Evolutionary conservation across 495 filamentous ascomycete genomes (phyloP), one percentile per base, ranked within the genome.

Genomic region (Arthonia radiata): DNA sequence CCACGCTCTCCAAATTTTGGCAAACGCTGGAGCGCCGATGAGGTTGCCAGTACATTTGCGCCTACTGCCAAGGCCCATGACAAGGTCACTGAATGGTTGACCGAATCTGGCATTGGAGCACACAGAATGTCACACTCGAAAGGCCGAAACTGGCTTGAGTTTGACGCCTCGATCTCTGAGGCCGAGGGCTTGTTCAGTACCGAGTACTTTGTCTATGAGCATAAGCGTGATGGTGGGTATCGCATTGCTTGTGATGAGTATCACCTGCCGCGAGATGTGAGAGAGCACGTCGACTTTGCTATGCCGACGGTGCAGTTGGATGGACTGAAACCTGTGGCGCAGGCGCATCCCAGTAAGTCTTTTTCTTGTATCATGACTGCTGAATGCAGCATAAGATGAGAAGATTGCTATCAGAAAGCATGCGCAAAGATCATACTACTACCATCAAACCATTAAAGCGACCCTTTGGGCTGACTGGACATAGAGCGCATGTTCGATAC

Each of bases 141-240:
- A 17, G 59, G 56, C 15, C 37, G 46, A 11, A 48, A 41, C 28
- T 59, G 52, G 39, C 36, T 65, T 15, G 38, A 54, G 4, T 64
- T 69, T 31, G 50, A 66, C 33, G 58, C 57, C 9, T 56, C 47
- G 1, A 37, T 49, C 10, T 39, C 48, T 16, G 63, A 71, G 33
- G 53, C 53, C 0, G 66, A 73, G 34, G 40, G 37, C 5, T 49
- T 73, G 1, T 55, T 73, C 26, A 46, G 56, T 30, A 61, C 67
- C 2, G 48, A 66, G 31, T 73, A 69, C 36, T 57, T 62, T 32
- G 31, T 59, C 23, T 67, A 68, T 38, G 44, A 58, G 31, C 60
- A 71, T 32, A 25, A 37, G 5, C 6, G 19, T 22, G 28, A 35
- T n/a, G 49, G 44, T 9, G 49, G 53, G 15, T 43, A 48, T 14